phyloP scores from a whole-genome alignment of 2,329 filamentous ascomycete genomes.

The Grosmannia huntii region DNA sequence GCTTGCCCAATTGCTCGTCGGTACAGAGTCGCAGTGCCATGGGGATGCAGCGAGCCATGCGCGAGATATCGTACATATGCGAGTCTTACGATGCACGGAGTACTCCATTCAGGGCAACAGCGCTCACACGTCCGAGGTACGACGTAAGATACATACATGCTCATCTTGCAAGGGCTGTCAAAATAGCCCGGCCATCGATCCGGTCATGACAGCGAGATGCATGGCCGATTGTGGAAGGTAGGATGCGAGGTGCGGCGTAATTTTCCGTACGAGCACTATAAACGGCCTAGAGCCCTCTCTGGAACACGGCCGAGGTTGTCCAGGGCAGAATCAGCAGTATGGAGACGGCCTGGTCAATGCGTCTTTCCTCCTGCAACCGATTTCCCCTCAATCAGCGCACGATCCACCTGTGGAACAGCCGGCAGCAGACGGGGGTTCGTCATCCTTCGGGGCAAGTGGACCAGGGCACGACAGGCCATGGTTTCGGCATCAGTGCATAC shows the following conservation, averaged over 20 bases:
- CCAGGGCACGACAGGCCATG: not conserved
- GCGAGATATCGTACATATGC: not conserved
- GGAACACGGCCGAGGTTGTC: not conserved
- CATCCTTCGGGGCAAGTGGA: not conserved
- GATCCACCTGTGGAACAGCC: conserved; percentile 1
- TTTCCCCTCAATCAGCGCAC: not conserved
- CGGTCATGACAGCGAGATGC: not conserved
- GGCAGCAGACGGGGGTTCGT: not conserved
- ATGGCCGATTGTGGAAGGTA: not conserved
- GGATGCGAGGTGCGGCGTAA: not conserved
- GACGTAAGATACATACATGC: no score
- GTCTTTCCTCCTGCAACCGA: not conserved
- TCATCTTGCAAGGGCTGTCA: not conserved
- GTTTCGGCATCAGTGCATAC: not conserved
- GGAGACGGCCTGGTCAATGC: not conserved
- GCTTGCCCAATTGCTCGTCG: not conserved
- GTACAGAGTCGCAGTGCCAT: not conserved
- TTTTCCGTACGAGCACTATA: not conserved
- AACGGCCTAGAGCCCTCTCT: not conserved
- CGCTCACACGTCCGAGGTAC: not conserved
- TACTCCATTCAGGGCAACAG: not conserved
- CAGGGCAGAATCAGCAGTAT: not conserved
- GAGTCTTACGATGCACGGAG: no score
- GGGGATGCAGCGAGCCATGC: not conserved
- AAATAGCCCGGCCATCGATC: not conserved